Percentiles rank a stretch among this genome's conserved stretches.
phyloP scores from a whole-genome alignment of 2,329 filamentous ascomycete genomes.

The Ploettnerulaceae sp. region DNA sequence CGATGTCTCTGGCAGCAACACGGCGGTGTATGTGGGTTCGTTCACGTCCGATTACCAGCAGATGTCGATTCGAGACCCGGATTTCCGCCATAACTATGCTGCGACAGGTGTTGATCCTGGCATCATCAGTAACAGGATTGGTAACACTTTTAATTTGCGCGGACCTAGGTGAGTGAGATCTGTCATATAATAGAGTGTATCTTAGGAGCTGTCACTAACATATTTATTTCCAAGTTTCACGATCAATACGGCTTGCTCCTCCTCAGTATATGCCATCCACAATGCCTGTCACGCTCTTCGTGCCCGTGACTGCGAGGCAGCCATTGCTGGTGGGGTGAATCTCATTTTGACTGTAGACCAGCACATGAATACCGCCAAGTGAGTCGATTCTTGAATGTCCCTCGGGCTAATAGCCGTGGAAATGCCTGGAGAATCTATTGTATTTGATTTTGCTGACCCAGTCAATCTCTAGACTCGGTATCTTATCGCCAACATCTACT shows the following conservation, averaged over 20 bases:
- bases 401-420: no score
- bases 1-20: slow-evolving; percentile 5
- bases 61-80: not conserved
- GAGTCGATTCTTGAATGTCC: no score
- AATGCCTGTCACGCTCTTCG: slow-evolving; percentile 49
- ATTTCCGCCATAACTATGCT: not conserved
- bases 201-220: no score
- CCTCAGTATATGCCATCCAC: slow-evolving; percentile 51
- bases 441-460: no score
- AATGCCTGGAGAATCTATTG: no score
- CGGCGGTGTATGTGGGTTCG: not conserved
- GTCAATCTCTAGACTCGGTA: no score
- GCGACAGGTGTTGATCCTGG: not conserved
- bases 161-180: no score
- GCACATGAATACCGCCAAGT: no score
- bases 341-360: slow-evolving; percentile 29
- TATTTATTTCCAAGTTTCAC: no score
- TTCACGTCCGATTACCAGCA: not conserved
- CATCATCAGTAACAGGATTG: slow-evolving; percentile 43
- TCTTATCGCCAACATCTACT: slow-evolving; percentile 37
- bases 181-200: no score
- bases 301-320: slow-evolving; percentile 41
- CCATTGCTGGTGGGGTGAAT: slow-evolving; percentile 37
- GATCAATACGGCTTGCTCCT: slow-evolving; percentile 50
- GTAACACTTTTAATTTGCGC: slow-evolving; percentile 50